Conservation (phyloP, 139 green algal genomes). For the Micromonas commoda region DNA sequence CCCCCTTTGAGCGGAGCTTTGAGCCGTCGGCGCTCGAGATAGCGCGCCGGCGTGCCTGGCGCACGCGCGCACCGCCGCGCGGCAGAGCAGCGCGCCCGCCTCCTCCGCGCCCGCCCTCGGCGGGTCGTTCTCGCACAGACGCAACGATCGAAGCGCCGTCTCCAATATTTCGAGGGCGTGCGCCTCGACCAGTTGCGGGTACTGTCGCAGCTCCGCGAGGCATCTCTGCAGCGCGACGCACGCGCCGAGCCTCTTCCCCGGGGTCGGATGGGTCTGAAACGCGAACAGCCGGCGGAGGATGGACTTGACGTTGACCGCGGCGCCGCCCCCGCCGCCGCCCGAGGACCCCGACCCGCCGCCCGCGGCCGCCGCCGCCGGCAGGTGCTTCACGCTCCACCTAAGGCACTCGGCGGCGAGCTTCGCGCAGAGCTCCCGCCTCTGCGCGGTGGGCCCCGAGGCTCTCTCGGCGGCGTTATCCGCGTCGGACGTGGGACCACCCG, state of each 20-base stretch:
- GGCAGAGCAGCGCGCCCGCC: not conserved
- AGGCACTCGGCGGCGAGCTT: constrained; percentile 9
- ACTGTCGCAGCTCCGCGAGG: not conserved
- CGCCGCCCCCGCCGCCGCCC: too few species aligned
- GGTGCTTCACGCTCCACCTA: constrained; percentile 22
- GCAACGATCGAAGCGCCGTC: not conserved
- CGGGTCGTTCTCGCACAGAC: not conserved
- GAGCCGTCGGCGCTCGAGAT: not conserved
- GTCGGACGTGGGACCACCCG: not conserved
- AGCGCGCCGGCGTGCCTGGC: not conserved
- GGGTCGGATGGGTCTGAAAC: constrained; percentile 20
- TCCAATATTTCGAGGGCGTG: constrained; percentile 18
- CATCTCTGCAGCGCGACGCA: constrained; percentile 13
- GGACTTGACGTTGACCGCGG: constrained; percentile 26
- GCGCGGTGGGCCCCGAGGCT: too few species aligned
- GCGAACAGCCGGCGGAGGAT: constrained; percentile 29
- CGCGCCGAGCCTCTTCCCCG: constrained; percentile 23
- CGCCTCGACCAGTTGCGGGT: not conserved
- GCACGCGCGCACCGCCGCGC: not conserved
- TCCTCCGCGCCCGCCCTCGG: constrained; percentile 2
- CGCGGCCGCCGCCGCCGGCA: not conserved
- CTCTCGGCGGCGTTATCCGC: not conserved
- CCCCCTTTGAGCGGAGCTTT: not conserved
- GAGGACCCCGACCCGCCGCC: too few species aligned
- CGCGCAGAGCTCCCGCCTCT: not conserved